Percentiles rank a stretch among this genome's conserved stretches.
Conservation (phyloP, 1,139 yeast species). For the Yamadazyma conglobata region DNA sequence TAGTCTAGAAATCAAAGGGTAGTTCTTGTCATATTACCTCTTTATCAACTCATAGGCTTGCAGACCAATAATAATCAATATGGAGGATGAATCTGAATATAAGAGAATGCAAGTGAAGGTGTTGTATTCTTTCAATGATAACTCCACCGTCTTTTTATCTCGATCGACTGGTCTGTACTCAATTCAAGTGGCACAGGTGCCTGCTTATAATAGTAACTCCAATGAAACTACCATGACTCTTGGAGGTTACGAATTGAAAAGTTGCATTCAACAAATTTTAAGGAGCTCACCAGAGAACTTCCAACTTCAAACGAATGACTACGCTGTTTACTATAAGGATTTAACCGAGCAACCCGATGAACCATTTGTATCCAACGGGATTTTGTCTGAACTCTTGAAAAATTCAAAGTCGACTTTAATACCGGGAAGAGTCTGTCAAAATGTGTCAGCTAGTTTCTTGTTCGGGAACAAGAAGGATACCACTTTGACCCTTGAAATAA, state of each 20-base stretch:
- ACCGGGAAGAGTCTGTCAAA: slow-evolving; percentile 72
- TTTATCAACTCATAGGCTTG: too few species aligned
- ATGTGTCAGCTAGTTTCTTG: slow-evolving; percentile 51
- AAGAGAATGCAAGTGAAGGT: slow-evolving; percentile 53
- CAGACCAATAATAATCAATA: too few species aligned
- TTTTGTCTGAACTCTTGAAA: slow-evolving; percentile 44
- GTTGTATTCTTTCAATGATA: slow-evolving; percentile 58
- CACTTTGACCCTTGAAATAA: slow-evolving; percentile 62
- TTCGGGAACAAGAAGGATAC: slow-evolving; percentile 41
- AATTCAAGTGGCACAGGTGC: slow-evolving; percentile 46
- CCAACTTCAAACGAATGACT: slow-evolving; percentile 47
- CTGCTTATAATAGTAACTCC: slow-evolving; percentile 19
- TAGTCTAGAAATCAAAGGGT: too few species aligned
- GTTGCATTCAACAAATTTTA: slow-evolving; percentile 49
- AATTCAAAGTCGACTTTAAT: slow-evolving; percentile 36
- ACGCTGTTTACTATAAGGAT: slow-evolving; percentile 70
- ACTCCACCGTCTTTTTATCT: slow-evolving; percentile 54
- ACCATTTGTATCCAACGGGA: slow-evolving; percentile 73
- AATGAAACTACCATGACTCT: slow-evolving; percentile 35
- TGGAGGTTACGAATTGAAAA: slow-evolving; percentile 55
- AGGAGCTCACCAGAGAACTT: slow-evolving; percentile 59
- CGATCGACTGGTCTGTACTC: slow-evolving; percentile 44
- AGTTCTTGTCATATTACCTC: too few species aligned
- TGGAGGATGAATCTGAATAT: slow-evolving; percentile 23
- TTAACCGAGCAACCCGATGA: slow-evolving; percentile 70